Conservation (phyloP, 768 basidiomycete genomes). For the Tulasnella sp. region DNA sequence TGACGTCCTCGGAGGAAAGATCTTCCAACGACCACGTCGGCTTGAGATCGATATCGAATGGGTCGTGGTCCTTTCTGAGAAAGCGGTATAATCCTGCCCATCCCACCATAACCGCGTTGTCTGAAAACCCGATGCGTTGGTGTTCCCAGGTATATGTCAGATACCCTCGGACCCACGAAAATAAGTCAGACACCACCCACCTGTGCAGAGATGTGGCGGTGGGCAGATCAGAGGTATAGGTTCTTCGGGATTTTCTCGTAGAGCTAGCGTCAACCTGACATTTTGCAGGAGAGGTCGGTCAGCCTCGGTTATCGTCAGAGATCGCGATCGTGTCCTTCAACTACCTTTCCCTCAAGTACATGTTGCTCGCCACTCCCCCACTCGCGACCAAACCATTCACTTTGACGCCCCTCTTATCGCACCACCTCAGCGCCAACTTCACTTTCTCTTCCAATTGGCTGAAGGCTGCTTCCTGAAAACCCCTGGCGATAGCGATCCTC, state of each 20-base stretch:
- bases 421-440: constrained; percentile 49
- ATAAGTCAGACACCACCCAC: constrained; percentile 2
- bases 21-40: constrained; percentile 82
- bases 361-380: constrained; percentile 92
- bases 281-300: constrained; percentile 60
- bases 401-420: constrained; percentile 43
- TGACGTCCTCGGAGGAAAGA: constrained; percentile 25
- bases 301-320: constrained; percentile 30
- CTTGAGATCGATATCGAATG: constrained; percentile 56
- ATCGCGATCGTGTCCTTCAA: background rate
- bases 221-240: constrained; percentile 22
- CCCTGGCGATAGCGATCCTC: constrained; percentile 53
- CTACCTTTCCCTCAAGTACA: constrained; percentile 61
- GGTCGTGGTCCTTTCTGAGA: constrained; percentile 55
- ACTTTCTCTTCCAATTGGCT: constrained; percentile 75
- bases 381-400: constrained; percentile 71
- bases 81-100: constrained; percentile 88
- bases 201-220: constrained; percentile 17
- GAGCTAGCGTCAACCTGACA: constrained; percentile 41
- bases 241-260: constrained; percentile 9
- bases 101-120: constrained; percentile 96
- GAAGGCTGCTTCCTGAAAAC: constrained; percentile 70
- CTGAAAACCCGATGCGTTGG: constrained; percentile 42
- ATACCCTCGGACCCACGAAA: background rate
- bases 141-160: background rate